phyloP scores from a whole-genome alignment of 2,329 filamentous ascomycete species.

The Meredithiella fracta region DNA sequence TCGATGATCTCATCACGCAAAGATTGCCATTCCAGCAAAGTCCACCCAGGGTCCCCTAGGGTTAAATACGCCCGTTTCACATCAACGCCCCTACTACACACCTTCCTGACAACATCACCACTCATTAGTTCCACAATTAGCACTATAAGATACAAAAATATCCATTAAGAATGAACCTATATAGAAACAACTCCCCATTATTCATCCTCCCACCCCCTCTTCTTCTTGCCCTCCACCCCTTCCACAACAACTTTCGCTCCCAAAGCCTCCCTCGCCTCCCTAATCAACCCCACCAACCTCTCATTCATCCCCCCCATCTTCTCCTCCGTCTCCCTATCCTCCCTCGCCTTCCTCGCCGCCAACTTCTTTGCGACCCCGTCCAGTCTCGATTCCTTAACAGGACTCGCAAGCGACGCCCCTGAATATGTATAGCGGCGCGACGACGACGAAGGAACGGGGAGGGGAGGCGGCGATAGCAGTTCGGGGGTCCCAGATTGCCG shows the following conservation, averaged over 20 bases:
- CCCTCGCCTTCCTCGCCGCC: conserved; percentile 52
- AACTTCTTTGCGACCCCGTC: conserved; percentile 55
- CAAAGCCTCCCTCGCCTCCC: conserved; percentile 72
- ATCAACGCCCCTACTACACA: no score
- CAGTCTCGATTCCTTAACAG: conserved; percentile 26
- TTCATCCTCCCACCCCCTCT: conserved; percentile 15
- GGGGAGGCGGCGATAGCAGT: not conserved
- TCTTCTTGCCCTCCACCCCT: conserved; percentile 23
- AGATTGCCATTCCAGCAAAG: not conserved
- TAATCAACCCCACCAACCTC: conserved; percentile 70
- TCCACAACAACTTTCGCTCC: conserved; percentile 56
- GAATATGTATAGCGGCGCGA: not conserved
- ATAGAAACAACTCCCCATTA: not conserved
- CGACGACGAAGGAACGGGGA: not conserved
- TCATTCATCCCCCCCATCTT: conserved; percentile 66
- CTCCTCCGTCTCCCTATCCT: conserved; percentile 63
- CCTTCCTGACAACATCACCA: not conserved
- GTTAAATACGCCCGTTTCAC: not conserved
- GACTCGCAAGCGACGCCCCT: not conserved
- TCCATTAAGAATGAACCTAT: not conserved
- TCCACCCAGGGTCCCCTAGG: not conserved
- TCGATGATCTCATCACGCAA: no score
- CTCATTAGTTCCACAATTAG: no score
- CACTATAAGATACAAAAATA: conserved; percentile 5
- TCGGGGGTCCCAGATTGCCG: not conserved